These are phyloP conservation scores for Diplodia corticola DNA, from an alignment of 2,329 filamentous ascomycete genomes.

Conservation along the genomic window DNA sequence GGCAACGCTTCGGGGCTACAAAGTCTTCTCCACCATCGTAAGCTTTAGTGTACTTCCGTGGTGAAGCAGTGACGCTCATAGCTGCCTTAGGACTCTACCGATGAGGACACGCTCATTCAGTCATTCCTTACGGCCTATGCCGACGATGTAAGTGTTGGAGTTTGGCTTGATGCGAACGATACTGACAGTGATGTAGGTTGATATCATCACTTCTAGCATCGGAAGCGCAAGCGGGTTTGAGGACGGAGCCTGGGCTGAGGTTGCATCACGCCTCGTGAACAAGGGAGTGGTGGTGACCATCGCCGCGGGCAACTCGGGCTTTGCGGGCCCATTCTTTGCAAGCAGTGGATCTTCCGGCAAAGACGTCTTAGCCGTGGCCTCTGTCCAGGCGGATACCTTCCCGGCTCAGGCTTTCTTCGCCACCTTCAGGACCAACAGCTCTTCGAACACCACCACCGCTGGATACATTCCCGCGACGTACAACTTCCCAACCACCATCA, in stretches of 20 bases:
- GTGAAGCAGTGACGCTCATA: conserved; percentile 50
- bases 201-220: conserved; percentile 43
- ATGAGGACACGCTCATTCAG: conserved; percentile 35
- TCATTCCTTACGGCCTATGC: conserved; percentile 33
- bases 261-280: conserved; percentile 46
- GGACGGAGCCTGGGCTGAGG: conserved; percentile 42
- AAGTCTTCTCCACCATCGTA: conserved; percentile 59
- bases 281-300: conserved; percentile 53
- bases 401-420: conserved; percentile 38
- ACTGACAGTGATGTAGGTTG: conserved; percentile 50
- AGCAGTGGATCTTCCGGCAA: conserved; percentile 45
- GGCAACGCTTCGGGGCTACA: conserved; percentile 38
- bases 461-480: conserved; percentile 41
- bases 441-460: conserved; percentile 25
- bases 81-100: background rate
- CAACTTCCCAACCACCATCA: conserved; percentile 34
- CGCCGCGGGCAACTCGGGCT: conserved; percentile 55
- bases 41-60: conserved; percentile 58
- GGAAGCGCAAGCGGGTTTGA: conserved; percentile 38
- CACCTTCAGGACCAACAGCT: conserved; percentile 35
- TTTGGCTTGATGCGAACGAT: conserved; percentile 48
- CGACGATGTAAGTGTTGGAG: conserved; percentile 58
- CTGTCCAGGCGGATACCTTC: conserved; percentile 42
- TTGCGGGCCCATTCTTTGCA: conserved; percentile 50
- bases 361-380: conserved; percentile 49